Base-by-base conservation (phyloP, 192 early-diverging fungal species). In the Mortierella alpina region DNA sequence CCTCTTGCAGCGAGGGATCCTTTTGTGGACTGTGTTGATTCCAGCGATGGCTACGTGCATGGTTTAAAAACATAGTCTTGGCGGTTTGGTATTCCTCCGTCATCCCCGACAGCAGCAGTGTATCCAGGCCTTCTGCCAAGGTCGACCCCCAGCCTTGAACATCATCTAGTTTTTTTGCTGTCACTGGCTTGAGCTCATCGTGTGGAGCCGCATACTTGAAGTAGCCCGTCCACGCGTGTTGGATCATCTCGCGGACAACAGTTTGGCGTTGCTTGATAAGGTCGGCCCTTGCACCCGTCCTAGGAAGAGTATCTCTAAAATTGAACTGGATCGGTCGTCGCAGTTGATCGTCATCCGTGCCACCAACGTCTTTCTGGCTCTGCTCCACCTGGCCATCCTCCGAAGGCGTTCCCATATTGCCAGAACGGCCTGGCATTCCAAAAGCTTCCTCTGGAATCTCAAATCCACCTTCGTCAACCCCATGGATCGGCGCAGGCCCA, bases 61-160 rank as follows among this genome's bases (percentile, higher is more conserved):
- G 50, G 12, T 76, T 61, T 48, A 69, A 11, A 14, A 93, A 84
- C 82, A 83, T 89, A 23, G 68, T 65, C 40, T 82, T 82, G 12
- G 89, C 89, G 46, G 85, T 68, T 10, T 69, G 46, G 63, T 90
- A 93, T 60, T 94, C 92, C 15, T 87, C 83, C 9, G 70, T 75
- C 66, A 91, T 76, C 8, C 72, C 87, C 76, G 93, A 89, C 41
- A 96, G 82, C n/a, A 77, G 82, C 13, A 93, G 78, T 13, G 93
- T 92, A 70, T 94, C 93, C n/a, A 94, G 78, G 20, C 88, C 62
- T 54, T 95, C 95, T 9, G 93, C 70, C 62, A 92, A 73, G 0
- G 92, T 91, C n/a, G 93, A 83, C 8, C 90, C 91, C 85, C 92
- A 86, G 59, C 74, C 69, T 48, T 92, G 87, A 42, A 51, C 5